A percentile compares a stretch with the other conserved stretches of the same genome.
These are phyloP conservation scores for Chloris gayana DNA, from an alignment of 176 grass and related monocot species.

Conservation along the genomic window DNA sequence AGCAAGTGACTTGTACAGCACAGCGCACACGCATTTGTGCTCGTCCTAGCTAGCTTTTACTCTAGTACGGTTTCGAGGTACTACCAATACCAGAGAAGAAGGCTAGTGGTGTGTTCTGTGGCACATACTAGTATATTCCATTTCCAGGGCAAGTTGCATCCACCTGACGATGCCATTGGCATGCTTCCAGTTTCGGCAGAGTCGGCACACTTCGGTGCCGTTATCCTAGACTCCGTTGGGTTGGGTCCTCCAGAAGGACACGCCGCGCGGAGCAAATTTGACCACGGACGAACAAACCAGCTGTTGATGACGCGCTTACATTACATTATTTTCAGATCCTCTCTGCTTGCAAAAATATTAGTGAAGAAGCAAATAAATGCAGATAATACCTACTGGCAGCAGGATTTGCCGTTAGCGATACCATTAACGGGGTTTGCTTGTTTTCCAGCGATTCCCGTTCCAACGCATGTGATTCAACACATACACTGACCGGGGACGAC, in stretches of 20 bases:
- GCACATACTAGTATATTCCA: neutral
- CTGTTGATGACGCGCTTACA: neutral
- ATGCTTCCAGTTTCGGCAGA: neutral
- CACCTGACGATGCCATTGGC: neutral
- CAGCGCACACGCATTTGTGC: neutral
- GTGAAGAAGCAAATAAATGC: no score
- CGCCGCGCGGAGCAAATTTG: constrained; percentile 5
- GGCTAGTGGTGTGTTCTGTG: neutral
- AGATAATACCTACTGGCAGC: neutral
- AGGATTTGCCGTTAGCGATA: neutral
- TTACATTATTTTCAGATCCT: neutral
- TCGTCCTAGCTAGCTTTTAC: neutral
- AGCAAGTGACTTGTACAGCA: neutral
- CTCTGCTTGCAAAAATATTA: neutral
- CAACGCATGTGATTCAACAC: constrained; percentile 10
- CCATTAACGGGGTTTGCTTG: constrained; percentile 9
- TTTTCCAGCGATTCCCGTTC: neutral
- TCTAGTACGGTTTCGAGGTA: neutral
- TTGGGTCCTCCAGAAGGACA: neutral
- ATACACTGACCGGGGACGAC: neutral
- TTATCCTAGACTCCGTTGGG: neutral
- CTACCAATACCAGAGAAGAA: neutral
- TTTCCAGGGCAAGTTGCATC: constrained; percentile 8
- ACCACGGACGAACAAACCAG: neutral
- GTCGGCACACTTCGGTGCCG: neutral